Evolutionary conservation across 805 yeast genomes (phyloP), one percentile per base, ranked within the genome.

Genomic region (Myxozyma neglecta): DNA sequence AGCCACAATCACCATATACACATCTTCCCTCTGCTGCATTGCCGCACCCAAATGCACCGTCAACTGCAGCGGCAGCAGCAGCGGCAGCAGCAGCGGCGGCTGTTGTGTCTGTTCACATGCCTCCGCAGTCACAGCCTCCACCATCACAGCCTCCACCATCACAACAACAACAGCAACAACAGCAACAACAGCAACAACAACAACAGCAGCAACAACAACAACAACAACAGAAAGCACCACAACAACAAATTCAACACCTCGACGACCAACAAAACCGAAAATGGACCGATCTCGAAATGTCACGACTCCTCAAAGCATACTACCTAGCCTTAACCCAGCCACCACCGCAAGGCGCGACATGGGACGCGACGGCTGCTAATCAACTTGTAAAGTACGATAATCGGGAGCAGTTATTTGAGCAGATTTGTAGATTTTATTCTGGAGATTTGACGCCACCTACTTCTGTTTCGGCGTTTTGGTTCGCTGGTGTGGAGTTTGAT

Each of bases 251-350:
- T 20, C 60, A 42, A 35, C 56, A 50, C 14, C n/a, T 49, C 18
- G 65, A 61, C 44, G 64, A 60, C 57, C 59, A 53, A 43, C 56
- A 48, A 45, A 61, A 53, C 42, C 56, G 65, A 29, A 62, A 62
- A 20, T 62, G 66, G 66, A 62, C 59, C 5, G 66, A 62, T 50
- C 50, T 47, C 29, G 66, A 62, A 40, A 62, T 56, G 61, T 45
- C 48, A 13, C 60, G 66, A 14, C 57, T 61, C 11, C 40, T 61
- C 14, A 37, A 49, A 40, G 49, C 57, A 9, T 61, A 61, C 56
- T 61, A 53, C 40, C 61, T 61, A 18, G 61, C 65, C 14, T 43
- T 57, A 39, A 61, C 61, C 8, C 65, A 57, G 48, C 63, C 63
- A n/a, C 59, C 59, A 1, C 63, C 59, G 9, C 53, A 53, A 14